Evolutionary conservation across 176 grass and related monocot species (phyloP), one percentile per base, ranked within the genome.

Genomic region (Panicum miliaceum): DNA sequence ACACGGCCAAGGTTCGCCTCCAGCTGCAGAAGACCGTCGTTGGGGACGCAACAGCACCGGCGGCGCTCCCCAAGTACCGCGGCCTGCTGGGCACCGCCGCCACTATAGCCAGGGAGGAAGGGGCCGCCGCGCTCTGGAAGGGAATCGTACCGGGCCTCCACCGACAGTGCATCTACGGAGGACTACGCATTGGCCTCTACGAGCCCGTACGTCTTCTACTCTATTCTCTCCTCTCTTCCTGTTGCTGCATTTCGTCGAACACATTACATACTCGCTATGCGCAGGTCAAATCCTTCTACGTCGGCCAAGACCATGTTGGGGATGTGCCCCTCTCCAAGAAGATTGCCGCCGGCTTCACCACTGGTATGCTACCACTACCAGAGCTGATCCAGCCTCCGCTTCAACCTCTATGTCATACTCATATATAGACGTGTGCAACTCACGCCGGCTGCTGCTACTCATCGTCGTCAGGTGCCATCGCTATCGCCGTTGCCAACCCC

Each of bases 1-100:
- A 95, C 84, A 98, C 96, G 4, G 96, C 96, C 58, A 98, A 98
- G 87, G 96, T 98, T 46, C 84, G 96, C 83, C 96, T 98, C 36
- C 93, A 98, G 91, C 80, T 98, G 18, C 96, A 98, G 87, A 98
- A 95, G 89, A 94, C 82, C 22, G 84, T 68, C 4, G 19, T 3
- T 25, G 14, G 71, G 74, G 75, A 51, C 18, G 37, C 38, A 22
- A 1, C 29, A 22, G 10, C 29, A 32, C 29, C 29, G 29, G 52
- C 82, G 22, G 46, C 10, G 12, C 32, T 71, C 19, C 93, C 87
- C 73, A 98, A 95, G 83, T 98, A 98, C 83, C 86, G 89, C 15
- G 93, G 93, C 63, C 82, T 95, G 43, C 91, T 95, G 3, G 91
- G 96, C 74, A 98, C 96, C 1, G 89, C 94, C 36, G 81, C 89